A percentile compares a stretch with the other conserved stretches of the same genome.
Evolutionary conservation across 2,329 filamentous ascomycete genomes (phyloP).

Genomic region (Capronia epimyces): DNA sequence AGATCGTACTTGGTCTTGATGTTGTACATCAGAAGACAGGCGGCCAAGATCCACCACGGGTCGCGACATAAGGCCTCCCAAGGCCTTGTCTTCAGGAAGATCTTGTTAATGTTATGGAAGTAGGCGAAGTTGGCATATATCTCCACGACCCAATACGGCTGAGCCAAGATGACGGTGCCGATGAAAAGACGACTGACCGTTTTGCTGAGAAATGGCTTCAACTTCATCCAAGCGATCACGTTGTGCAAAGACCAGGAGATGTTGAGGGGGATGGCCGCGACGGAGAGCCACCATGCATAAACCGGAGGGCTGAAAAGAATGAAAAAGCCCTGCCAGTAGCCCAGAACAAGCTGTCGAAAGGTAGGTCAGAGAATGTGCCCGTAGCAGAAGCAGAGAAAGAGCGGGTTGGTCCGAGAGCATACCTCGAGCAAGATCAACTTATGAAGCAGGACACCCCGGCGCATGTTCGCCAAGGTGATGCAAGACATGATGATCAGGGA

Average conservation of each 20-base stretch:
- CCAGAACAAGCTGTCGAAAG: conserved; percentile 42
- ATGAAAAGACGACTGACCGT: conserved; percentile 50
- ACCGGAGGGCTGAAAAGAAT: conserved; percentile 49
- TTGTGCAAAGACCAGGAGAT: conserved; percentile 56
- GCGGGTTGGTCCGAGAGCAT: conserved; percentile 6
- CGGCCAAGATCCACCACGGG: conserved; percentile 58
- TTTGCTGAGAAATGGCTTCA: conserved; percentile 49
- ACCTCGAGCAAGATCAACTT: conserved; percentile 44
- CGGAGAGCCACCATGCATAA: conserved; percentile 56
- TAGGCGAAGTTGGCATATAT: conserved; percentile 57
- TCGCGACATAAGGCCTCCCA: conserved; percentile 54
- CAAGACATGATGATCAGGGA: conserved; percentile 41
- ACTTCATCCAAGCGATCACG: conserved; percentile 58
- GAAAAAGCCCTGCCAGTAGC: conserved; percentile 52
- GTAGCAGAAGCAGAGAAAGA: not conserved
- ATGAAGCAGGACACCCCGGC: conserved; percentile 39
- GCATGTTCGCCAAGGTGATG: conserved; percentile 43
- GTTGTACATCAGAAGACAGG: conserved; percentile 51
- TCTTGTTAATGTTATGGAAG: conserved; percentile 46
- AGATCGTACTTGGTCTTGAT: conserved; percentile 57
- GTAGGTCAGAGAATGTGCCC: conserved; percentile 4
- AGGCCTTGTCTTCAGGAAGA: conserved; percentile 49
- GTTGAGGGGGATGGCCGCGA: conserved; percentile 52
- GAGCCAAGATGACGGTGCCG: conserved; percentile 49
- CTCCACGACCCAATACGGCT: conserved; percentile 57